Evolutionary conservation across 2,329 filamentous ascomycete genomes (phyloP), one percentile per base, ranked within the genome.

Genomic region (Aspergillus sp.): DNA sequence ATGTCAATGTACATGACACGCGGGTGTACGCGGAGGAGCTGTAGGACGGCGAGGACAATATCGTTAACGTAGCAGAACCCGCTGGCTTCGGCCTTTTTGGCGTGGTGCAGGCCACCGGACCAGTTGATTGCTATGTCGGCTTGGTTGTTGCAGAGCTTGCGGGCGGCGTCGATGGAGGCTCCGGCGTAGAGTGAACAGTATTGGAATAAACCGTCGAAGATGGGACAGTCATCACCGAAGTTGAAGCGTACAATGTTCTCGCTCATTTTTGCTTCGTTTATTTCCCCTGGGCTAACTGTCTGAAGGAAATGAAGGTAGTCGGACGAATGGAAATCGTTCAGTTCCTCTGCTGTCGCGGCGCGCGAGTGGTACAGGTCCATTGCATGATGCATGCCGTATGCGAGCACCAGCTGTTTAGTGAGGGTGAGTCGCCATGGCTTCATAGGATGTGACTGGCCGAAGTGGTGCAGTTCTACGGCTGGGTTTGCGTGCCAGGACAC

Each of bases 51-150:
- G 47, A 99, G 84, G 57, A 98, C 95, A 68, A 98, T 98, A 75
- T 99, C 95, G 75, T 99, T 99, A 78, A 98, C 92, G 78, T 99
- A 99, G 79, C 95, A 99, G 76, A 99, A 99, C 0, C 95, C 95
- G 14, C 90, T 93, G 0, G 95, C 93, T 76, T 96, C 92, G 53
- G 89, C 86, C 72, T 93, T 95, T 76, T 98, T 97, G 46, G 95
- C 95, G 70, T 99, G 95, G 75, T 99, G 95, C 31, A 99, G 84
- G 11, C 95, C 95, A 37, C 95, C 95, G 17, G 92, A 95, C 95
- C 95, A 99, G 68, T 96, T 96, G 70, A 99, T 92, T 55, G 95
- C 95, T 70, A 99, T 97, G 70, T 98, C 91, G 31, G 92, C 91
- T 76, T 96, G 90, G 48, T 87, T 83, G 68, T 90, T 89, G 71